Evolutionary conservation across 495 filamentous ascomycete species (phyloP), one percentile per base, ranked within the genome.

Genomic region (Parmelia sp.): DNA sequence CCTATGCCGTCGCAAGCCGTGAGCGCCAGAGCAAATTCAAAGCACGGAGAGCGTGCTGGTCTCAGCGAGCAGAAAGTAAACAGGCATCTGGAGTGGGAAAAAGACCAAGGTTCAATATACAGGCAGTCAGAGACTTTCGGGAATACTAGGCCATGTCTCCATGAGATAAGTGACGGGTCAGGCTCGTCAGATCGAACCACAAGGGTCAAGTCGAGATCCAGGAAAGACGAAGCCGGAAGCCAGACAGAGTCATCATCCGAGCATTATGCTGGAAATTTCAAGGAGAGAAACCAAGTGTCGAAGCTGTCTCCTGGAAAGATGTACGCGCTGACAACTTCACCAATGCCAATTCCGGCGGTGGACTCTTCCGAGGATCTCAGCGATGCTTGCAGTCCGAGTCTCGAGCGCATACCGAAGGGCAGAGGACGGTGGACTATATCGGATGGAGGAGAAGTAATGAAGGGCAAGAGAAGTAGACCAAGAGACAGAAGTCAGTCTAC

Each of bases 271-370:
- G 35, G 14, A 25, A 15, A 59, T 15, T 37, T 17, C 19, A 66
- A 63, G 57, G 64, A 78, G 21, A 76, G 76, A 35, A 77, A 82
- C 3, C 74, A 72, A 47, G 71, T 81, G n/a, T 68, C 80, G 66
- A 84, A 82, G 60, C 65, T 84, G 40, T 81, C 81, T 9, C 76
- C 79, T 25, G 74, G 75, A 53, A 79, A 83, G 67, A 83, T 84
- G 40, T 76, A 83, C 61, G 81, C 82, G 61, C 75, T 84, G 36
- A 82, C 80, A 31, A 82, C 82, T 3, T 82, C 82, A 23, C 81
- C 82, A 23, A 75, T 83, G 14, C 83, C 79, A 27, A 76, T 83
- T 15, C 81, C 82, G 2, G 71, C 75, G 55, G 74, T 71, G 19
- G 71, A 72, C 37, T 67, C 67, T 27, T 66, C 69, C 19, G 66